These are phyloP conservation scores for Quercus cerris DNA, from an alignment of 306 rosid species.

Conservation along the genomic window DNA sequence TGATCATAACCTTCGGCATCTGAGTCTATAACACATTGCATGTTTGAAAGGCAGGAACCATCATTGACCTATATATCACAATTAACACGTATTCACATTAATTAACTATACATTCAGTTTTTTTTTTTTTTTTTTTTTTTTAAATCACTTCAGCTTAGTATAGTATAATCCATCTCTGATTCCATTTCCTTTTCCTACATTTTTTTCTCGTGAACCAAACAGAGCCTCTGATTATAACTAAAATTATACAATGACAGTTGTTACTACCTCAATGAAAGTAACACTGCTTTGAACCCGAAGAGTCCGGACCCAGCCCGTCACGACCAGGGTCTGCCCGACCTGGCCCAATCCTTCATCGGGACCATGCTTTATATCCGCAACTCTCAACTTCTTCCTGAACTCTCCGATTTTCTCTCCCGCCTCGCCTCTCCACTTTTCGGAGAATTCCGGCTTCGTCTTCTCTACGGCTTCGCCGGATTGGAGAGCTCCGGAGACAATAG, in stretches of 20 bases:
- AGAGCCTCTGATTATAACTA: neutral
- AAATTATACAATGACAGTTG: neutral
- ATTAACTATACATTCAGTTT: too few species aligned
- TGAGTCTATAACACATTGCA: constrained; percentile 82
- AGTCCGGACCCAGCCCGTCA: constrained; percentile 87
- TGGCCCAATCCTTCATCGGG: constrained; percentile 48
- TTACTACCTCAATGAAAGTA: constrained; percentile 73
- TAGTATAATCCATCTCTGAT: neutral
- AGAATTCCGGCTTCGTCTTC: constrained; percentile 21
- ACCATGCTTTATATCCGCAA: constrained; percentile 59
- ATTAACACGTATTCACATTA: neutral
- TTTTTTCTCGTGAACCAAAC: neutral
- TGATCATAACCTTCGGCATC: constrained; percentile 79
- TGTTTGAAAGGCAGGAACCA: constrained; percentile 90
- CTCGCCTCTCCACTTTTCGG: constrained; percentile 14
- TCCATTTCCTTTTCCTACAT: neutral
- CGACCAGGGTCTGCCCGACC: constrained; percentile 53
- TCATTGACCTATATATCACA: constrained; percentile 62
- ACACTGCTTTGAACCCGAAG: constrained; percentile 76
- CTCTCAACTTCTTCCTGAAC: constrained; percentile 77
- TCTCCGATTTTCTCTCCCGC: constrained; percentile 42
- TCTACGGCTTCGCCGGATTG: constrained; percentile 47
- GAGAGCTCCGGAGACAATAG: constrained; percentile 35
- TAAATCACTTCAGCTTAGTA: too few species aligned
- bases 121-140: too few species aligned